Percentiles rank a stretch among this genome's conserved stretches.
Conservation (phyloP, 2,329 filamentous ascomycete species). For the Fusarium hostae region DNA sequence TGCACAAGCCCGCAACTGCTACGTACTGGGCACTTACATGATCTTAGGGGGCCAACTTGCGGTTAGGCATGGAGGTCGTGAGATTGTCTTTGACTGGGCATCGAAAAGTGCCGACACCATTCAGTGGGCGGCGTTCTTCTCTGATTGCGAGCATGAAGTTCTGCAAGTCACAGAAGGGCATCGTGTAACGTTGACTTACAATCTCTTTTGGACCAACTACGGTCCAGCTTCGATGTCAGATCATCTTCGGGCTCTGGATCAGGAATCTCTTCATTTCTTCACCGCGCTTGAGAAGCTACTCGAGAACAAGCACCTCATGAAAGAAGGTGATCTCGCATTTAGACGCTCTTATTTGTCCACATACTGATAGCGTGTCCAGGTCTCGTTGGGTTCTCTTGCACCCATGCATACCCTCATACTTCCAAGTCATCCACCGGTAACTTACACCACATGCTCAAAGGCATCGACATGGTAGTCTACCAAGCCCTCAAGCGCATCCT, state of each 20-base stretch:
- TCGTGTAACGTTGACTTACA: conserved; percentile 66
- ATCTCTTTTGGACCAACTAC: conserved; percentile 56
- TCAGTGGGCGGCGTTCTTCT: conserved; percentile 64
- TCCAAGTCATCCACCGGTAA: conserved; percentile 25
- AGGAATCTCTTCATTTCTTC: conserved; percentile 21
- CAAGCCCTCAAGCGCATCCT: conserved; percentile 27
- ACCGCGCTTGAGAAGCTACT: conserved; percentile 13
- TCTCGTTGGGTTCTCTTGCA: conserved; percentile 56
- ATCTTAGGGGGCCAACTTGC: conserved; percentile 54
- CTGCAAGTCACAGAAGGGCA: conserved; percentile 61
- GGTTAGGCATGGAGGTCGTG: conserved; percentile 54
- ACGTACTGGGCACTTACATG: no score
- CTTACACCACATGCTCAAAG: conserved; percentile 56
- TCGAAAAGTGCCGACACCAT: conserved; percentile 31
- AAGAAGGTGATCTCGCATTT: neutral
- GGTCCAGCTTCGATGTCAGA: conserved; percentile 42
- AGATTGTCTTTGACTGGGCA: conserved; percentile 56
- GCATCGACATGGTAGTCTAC: conserved; percentile 58
- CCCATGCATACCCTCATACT: conserved; percentile 59
- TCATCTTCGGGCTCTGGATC: conserved; percentile 11
- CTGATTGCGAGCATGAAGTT: conserved; percentile 65
- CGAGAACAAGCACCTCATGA: neutral
- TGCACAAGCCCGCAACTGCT: fast-evolving
- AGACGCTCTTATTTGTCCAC: fast-evolving
- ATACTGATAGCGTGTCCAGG: conserved; percentile 26